Base-by-base conservation (phyloP, 2,329 filamentous ascomycete genomes). In the Sporothrix brasiliensis region DNA sequence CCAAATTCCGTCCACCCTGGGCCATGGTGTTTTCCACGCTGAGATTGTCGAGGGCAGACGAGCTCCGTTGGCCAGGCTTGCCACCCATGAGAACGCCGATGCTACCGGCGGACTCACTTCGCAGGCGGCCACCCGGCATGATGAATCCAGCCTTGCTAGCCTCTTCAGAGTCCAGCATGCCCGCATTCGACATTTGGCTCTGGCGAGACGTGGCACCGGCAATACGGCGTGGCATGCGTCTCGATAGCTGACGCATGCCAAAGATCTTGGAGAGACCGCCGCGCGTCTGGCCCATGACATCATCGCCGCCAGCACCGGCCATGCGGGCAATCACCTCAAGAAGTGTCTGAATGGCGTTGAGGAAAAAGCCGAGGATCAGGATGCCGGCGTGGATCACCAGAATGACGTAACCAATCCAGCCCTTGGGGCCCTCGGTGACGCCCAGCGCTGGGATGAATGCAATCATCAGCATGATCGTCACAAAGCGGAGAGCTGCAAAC, bases 391-490 rank as follows among this genome's bases (percentile, higher is more conserved):
- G 95, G 49, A 97, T 87, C 39, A 96, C 80, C 63, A 99, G 83
- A 70, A 98, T 96, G 34, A 90, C 88, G 78, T 99, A 99, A 50
- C 94, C 95, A 74, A 98, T 92, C 95, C 95, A 99, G 4, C 94
- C 93, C 78, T 94, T 96, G 0, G 91, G 83, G 0, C 91, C 88
- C 76, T 96, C 91, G 0, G 87, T 87, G 5, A 97, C 89, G 27
- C 89, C 90, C 3, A 99, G 85, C 0, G 91, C 91, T 1, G 94
- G 93, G 14, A 94, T 88, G 78, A 99, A 99, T 0, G 94, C 85
- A 47, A 93, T 87, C 83, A 92, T 93, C 69, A 94, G 82, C 69
- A 94, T 82, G 61, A 93, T 86, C 0, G 91, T 91, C 63, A 92
- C 81, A 44, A 97, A 89, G 47, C 95, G 89, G 16, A 97, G 83